Evolutionary conservation across 176 grass and related monocot species (phyloP), one percentile per base, ranked within the genome.

Genomic region (Carex kokanica): DNA sequence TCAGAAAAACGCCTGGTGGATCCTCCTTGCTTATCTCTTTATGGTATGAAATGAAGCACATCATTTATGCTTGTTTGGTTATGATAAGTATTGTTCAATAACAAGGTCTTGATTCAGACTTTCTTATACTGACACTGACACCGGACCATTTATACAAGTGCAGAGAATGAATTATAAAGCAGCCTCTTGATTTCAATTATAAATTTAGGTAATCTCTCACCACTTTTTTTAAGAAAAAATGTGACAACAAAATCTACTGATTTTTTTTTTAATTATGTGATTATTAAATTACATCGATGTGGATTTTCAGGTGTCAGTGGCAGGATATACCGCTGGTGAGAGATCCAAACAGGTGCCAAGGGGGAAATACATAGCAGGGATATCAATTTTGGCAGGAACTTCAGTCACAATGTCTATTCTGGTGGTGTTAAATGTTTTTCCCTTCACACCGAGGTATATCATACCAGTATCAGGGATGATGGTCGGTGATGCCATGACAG

Each of bases 381-480:
- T 86, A 9, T 82, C 80, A 17, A 53, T 82, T 82, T 84, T 98
- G 11, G 84, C 81, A 4, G 95, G 95, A 75, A 98, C 95, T 3
- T 56, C 84, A 60, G 27, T 98, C 36, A 98, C 95, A 83, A 98
- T 98, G 95, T 79, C 84, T 73, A 45, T 98, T 59, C 92, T 98
- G 23, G 61, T 82, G 12, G 11, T 82, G 60, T 84, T 98, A 72
- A 63, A 64, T 59, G 92, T 98, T 2, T 98, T 98, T 85, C 89
- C 88, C 68, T 98, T 98, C 84, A 98, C 95, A 7, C 95, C 95
- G 0, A 61, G 91, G 1, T 97, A 94, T 74, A 94, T 97, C 67
- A 97, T 97, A 83, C 94, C 94, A 17, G 85, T 97, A 58, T 88
- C 91, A 6, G 94, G 94, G 52, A 97, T 97, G 94, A 97, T 97